Evolutionary conservation across 75 land plant genomes (phyloP), one percentile per base, ranked within the genome.

Genomic region (Cupressus sempervirens): DNA sequence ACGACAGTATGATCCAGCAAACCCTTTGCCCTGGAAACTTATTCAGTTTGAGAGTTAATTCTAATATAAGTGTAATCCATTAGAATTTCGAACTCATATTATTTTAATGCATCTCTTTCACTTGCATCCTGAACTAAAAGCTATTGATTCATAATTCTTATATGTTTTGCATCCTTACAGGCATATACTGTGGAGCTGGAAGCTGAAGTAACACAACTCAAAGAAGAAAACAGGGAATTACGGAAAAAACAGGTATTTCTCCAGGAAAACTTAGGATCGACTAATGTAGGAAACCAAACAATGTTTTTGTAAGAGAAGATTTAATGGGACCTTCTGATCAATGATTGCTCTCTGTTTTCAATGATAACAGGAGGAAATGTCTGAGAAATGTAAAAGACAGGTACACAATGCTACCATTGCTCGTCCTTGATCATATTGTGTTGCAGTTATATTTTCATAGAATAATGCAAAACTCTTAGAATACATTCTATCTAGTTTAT

Each of bases 141-240:
- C n/a, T n/a, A n/a, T n/a, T n/a, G n/a, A n/a, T n/a, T n/a, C n/a
- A n/a, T n/a, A n/a, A n/a, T 77, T 46, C 80, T 76, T 79, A 3
- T 23, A 26, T 41, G 45, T 45, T 26, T 43, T 45, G 11, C 30
- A 10, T 85, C 82, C 68, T 73, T 38, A 0, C 86, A 95, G 97
- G 97, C 97, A 52, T 94, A 95, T 83, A 95, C 94, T 1, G 90
- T 91, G 82, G 96, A 94, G 87, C 83, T 94, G 89, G 96, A 94
- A 90, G 92, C 94, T 83, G 96, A 94, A 88, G 92, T 94, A 36
- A 86, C 96, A 81, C 91, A 93, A 80, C 90, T 94, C n/a, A 94
- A 93, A 85, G 95, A 94, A 82, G 92, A 93, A 83, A 93, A 94
- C 83, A 67, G 84, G 65, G 90, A 88, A 82, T 82, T 94, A 79